These are phyloP conservation scores for Naganishia vaughanmartiniae DNA, from an alignment of 768 basidiomycete genomes.

Conservation along the genomic window DNA sequence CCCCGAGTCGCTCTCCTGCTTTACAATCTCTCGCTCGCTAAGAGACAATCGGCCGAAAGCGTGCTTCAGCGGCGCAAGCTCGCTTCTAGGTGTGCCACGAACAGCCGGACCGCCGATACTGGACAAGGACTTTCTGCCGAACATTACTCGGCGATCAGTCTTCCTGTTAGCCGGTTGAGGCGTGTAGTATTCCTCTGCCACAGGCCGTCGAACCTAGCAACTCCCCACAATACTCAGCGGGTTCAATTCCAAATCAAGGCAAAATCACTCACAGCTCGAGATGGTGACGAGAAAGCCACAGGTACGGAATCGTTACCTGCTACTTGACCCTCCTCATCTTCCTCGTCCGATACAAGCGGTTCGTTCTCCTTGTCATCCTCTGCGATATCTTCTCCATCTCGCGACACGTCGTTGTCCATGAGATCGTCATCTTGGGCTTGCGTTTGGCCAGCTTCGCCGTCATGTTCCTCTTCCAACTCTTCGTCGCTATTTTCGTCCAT, in stretches of 20 bases:
- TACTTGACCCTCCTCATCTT: not conserved
- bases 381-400: slow-evolving; percentile 24
- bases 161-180: slow-evolving; percentile 4
- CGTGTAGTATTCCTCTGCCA: slow-evolving; percentile 17
- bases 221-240: not conserved
- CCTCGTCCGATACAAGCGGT: not conserved
- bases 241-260: not conserved
- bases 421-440: slow-evolving; percentile 20
- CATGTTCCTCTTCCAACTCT: slow-evolving; percentile 1
- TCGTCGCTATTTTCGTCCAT: slow-evolving; percentile 13
- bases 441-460: slow-evolving; percentile 22
- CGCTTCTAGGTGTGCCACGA: slow-evolving; percentile 18
- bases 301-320: too few species aligned
- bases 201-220: slow-evolving; percentile 3
- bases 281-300: not conserved
- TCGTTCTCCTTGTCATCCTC: slow-evolving; percentile 21
- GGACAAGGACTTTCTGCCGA: slow-evolving; percentile 23
- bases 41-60: slow-evolving; percentile 15
- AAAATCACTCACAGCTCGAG: slow-evolving; percentile 9
- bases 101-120: slow-evolving; percentile 22
- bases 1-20: not conserved
- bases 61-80: slow-evolving; percentile 8
- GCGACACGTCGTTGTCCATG: slow-evolving; percentile 14
- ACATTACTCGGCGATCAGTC: slow-evolving; percentile 10
- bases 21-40: not conserved